These are phyloP conservation scores for Candida suzukii DNA, from an alignment of 805 yeast genomes.

Conservation along the genomic window DNA sequence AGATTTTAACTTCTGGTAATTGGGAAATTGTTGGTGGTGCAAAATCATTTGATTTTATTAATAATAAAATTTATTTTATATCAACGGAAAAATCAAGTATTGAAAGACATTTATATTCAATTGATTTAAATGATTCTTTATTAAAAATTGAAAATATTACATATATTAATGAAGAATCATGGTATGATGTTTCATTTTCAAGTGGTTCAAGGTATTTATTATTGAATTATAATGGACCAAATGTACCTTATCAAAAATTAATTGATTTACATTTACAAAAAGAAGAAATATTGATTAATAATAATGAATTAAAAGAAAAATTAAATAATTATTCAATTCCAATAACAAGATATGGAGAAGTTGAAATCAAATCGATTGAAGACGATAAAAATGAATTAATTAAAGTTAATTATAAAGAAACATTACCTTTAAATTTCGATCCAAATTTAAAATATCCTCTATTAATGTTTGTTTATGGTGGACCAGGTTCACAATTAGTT, in stretches of 20 bases:
- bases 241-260: slow-evolving; percentile 70
- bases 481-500: slow-evolving; percentile 90
- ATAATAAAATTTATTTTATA: slow-evolving; percentile 52
- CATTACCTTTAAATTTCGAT: slow-evolving; percentile 70
- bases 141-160: slow-evolving; percentile 37
- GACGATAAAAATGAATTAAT: slow-evolving; percentile 33
- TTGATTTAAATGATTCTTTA: slow-evolving; percentile 46
- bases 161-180: slow-evolving; percentile 49
- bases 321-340: slow-evolving; percentile 52
- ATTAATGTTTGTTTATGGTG: slow-evolving; percentile 87
- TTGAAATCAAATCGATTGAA: slow-evolving; percentile 42
- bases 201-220: slow-evolving; percentile 69
- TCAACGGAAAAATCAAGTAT: slow-evolving; percentile 74
- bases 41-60: slow-evolving; percentile 48
- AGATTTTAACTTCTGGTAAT: slow-evolving; percentile 60
- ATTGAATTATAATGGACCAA: slow-evolving; percentile 72
- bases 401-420: slow-evolving; percentile 54
- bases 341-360: slow-evolving; percentile 38
- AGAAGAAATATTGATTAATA: slow-evolving; percentile 37
- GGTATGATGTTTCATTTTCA: slow-evolving; percentile 69
- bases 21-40: slow-evolving; percentile 90
- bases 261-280: slow-evolving; percentile 40
- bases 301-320: slow-evolving; percentile 32
- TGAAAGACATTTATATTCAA: slow-evolving; percentile 78
- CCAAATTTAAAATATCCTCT: slow-evolving; percentile 64